Conservation (phyloP, 176 grass and related monocot genomes). For the Avena eriantha region DNA sequence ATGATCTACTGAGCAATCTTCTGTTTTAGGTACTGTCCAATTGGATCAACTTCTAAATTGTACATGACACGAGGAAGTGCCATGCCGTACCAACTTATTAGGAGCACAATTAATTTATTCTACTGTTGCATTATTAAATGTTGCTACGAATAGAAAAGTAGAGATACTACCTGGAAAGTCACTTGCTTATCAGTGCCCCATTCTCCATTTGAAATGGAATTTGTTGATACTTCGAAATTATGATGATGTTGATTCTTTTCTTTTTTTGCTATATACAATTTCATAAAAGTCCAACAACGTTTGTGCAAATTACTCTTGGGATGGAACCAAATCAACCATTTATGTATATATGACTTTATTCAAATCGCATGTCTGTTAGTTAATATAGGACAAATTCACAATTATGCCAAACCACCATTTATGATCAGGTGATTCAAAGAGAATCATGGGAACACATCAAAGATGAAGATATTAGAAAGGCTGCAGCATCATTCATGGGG, state of each 20-base stretch:
- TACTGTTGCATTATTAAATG: background rate
- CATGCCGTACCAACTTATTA: slow-evolving; percentile 2
- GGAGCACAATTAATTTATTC: slow-evolving; percentile 7
- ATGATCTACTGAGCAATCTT: background rate
- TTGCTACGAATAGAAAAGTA: background rate
- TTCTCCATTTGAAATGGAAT: background rate
- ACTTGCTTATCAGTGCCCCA: background rate
- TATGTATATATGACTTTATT: background rate
- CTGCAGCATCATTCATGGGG: slow-evolving; percentile 75
- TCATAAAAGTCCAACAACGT: background rate
- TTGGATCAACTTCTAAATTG: background rate
- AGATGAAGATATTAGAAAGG: slow-evolving; percentile 88
- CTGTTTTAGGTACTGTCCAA: background rate
- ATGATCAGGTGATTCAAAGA: slow-evolving; percentile 78
- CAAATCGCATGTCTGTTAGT: background rate
- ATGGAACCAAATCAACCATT: background rate
- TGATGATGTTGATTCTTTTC: background rate
- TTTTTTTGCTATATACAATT: background rate
- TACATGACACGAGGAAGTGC: slow-evolving; percentile 15
- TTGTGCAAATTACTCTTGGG: background rate
- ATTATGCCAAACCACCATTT: slow-evolving; percentile 11
- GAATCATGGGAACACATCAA: slow-evolving; percentile 98
- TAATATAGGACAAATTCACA: slow-evolving; percentile 5
- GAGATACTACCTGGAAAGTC: background rate
- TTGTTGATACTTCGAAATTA: slow-evolving; percentile 6